phyloP scores from a whole-genome alignment of 139 green algal species.

The Chlorella sp. region DNA sequence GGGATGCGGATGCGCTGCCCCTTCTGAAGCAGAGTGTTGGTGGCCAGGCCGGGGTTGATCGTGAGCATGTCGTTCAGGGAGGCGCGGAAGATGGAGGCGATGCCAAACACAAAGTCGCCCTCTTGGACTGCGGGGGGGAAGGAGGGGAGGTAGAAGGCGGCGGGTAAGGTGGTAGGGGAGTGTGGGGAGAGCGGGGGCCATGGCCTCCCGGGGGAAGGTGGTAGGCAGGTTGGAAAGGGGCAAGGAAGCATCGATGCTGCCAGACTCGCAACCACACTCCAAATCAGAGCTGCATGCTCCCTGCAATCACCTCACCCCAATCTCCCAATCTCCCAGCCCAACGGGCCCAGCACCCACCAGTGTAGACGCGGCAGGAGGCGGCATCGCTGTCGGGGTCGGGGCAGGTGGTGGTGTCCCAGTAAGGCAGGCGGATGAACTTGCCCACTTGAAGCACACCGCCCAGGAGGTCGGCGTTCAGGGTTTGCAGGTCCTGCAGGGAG shows the following conservation, averaged over 20 bases:
- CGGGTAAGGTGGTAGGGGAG: not conserved
- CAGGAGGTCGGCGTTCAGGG: constrained; percentile 28
- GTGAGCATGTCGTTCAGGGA: constrained; percentile 23
- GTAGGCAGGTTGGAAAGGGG: not conserved
- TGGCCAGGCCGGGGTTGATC: constrained; percentile 23
- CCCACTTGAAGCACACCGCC: not conserved
- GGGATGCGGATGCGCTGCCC: constrained; percentile 5
- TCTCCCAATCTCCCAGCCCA: not conserved
- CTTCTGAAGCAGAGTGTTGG: not conserved
- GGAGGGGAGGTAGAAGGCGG: not conserved
- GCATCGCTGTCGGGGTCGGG: constrained; percentile 29
- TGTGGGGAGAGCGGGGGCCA: too few species aligned
- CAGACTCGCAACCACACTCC: not conserved
- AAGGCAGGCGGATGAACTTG: constrained; percentile 38
- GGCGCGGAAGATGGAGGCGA: constrained; percentile 29
- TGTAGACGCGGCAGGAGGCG: constrained; percentile 41
- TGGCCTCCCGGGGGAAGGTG: too few species aligned
- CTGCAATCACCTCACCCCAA: too few species aligned
- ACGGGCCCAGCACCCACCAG: not conserved
- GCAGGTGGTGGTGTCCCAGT: constrained; percentile 25
- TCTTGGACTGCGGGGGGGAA: not conserved
- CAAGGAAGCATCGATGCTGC: not conserved
- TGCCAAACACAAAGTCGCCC: constrained; percentile 39
- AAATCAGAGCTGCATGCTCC: not conserved
- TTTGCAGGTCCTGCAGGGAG: not conserved